phyloP scores from a whole-genome alignment of 2,329 filamentous ascomycete genomes.

The Sordariomycetes sp. region DNA sequence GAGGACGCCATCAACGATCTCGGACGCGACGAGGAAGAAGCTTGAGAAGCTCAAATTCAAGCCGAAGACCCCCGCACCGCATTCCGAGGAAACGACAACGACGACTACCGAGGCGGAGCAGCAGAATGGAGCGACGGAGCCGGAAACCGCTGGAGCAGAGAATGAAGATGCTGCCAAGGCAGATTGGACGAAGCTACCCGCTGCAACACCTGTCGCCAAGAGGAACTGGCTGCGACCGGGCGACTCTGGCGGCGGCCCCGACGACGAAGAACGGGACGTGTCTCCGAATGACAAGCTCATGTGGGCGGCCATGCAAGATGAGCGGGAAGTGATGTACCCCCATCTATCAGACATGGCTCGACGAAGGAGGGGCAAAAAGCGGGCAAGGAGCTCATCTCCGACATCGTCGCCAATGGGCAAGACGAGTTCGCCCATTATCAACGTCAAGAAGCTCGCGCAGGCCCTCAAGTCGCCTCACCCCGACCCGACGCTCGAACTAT shows the following conservation, averaged over 20 bases:
- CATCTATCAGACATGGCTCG: constrained; percentile 5
- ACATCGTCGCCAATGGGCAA: constrained; percentile 47
- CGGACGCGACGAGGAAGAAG: constrained; percentile 46
- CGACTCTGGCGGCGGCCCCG: not conserved
- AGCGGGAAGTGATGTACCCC: constrained; percentile 5
- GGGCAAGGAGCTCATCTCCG: constrained; percentile 63
- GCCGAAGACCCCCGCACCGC: constrained; percentile 6
- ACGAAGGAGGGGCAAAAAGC: constrained; percentile 29
- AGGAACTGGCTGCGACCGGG: not conserved
- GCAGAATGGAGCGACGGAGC: not conserved
- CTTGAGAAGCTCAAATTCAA: constrained; percentile 42
- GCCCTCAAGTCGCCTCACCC: constrained; percentile 53
- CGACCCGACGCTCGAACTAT: constrained; percentile 62
- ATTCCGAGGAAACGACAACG: not conserved
- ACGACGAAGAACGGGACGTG: constrained; percentile 5
- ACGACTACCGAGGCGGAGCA: constrained; percentile 8
- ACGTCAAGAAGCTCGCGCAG: constrained; percentile 43
- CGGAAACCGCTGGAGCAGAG: not conserved
- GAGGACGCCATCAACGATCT: constrained; percentile 30
- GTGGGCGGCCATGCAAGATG: constrained; percentile 5
- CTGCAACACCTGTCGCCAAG: constrained; percentile 1
- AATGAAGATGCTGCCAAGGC: not conserved
- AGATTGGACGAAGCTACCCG: not conserved
- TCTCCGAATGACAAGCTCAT: constrained; percentile 8
- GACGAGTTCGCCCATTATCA: constrained; percentile 30